Evolutionary conservation across 495 filamentous ascomycete species (phyloP), one percentile per base, ranked within the genome.

Genomic region (Poronia punctata): DNA sequence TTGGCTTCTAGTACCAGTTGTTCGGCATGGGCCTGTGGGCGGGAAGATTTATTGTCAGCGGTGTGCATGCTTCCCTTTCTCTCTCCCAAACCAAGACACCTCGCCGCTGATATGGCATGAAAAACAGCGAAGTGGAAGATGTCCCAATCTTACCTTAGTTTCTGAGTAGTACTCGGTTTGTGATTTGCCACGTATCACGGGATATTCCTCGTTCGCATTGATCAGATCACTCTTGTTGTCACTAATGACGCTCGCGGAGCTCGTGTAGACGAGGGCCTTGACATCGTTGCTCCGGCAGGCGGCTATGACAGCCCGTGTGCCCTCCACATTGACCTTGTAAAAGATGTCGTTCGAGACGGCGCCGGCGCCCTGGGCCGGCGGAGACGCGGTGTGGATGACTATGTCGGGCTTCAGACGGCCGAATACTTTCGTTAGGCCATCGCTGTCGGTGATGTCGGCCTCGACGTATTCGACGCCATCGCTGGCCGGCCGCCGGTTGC

Each of bases 211-310:
- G 56, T 92, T 83, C 35, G 87, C 88, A 60, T 93, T 92, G 61
- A 90, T 75, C 52, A 99, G 64, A 58, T 95, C 83, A 40, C 66
- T 80, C 52, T 73, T 66, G 40, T 80, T 85, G 57, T 95, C 87
- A 61, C 85, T 86, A 38, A 95, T 75, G 24, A 95, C 78, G 35
- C 84, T 89, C 32, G 87, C 86, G 18, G 84, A 89, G 60, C 86
- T 93, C 3, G 93, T 99, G 67, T 93, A 94, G 20, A 99, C 86
- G 52, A 99, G 84, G 0, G 81, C 93, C 66, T 86, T 95, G 52
- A 95, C 89, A 30, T 77, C 80, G 21, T 74, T 72, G 52, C 83
- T 73, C 46, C 78, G 76, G 37, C 83, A 82, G 10, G 82, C 84
- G 38, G 87, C 76, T 31, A 99, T 63, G 14, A 97, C 67, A 14